Percentiles rank a stretch among this genome's conserved stretches.
Conservation (phyloP, 2,329 filamentous ascomycete species). For the Lizonia empirigonia region DNA sequence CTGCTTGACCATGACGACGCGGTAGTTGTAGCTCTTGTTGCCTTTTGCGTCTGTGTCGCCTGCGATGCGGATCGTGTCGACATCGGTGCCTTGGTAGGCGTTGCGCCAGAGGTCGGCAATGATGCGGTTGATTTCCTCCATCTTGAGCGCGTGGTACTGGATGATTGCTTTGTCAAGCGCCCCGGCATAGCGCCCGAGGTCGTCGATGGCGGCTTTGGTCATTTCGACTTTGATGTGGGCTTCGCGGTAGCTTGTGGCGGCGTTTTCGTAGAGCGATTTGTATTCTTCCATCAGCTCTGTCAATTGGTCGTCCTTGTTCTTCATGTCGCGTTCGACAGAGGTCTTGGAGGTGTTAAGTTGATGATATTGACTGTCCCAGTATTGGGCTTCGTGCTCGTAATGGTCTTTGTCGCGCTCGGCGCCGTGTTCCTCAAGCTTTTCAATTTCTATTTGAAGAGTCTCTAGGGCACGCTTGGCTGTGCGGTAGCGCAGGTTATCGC, state of each 20-base stretch:
- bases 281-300: slow-evolving; percentile 75
- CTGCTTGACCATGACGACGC: slow-evolving; percentile 95
- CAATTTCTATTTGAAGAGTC: slow-evolving; percentile 70
- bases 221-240: slow-evolving; percentile 88
- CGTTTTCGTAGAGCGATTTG: slow-evolving; percentile 84
- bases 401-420: slow-evolving; percentile 81
- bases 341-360: slow-evolving; percentile 74
- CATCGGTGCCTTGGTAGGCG: slow-evolving; percentile 95
- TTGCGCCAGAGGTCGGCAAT: slow-evolving; percentile 95
- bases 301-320: slow-evolving; percentile 82
- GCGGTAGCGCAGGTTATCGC: slow-evolving; percentile 86
- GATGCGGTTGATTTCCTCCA: slow-evolving; percentile 97
- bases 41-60: slow-evolving; percentile 82
- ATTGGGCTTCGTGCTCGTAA: slow-evolving; percentile 71
- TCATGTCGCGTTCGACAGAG: slow-evolving; percentile 76
- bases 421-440: slow-evolving; percentile 75
- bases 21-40: slow-evolving; percentile 93
- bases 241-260: slow-evolving; percentile 79
- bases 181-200: slow-evolving; percentile 78
- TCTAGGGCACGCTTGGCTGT: slow-evolving; percentile 73
- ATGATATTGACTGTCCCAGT: slow-evolving; percentile 71
- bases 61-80: slow-evolving; percentile 93
- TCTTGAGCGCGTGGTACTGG: slow-evolving; percentile 94
- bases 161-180: slow-evolving; percentile 97
- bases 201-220: slow-evolving; percentile 90